Evolutionary conservation across 352 stramenopile genomes (phyloP).

Genomic region (Pythium aristosporum): DNA sequence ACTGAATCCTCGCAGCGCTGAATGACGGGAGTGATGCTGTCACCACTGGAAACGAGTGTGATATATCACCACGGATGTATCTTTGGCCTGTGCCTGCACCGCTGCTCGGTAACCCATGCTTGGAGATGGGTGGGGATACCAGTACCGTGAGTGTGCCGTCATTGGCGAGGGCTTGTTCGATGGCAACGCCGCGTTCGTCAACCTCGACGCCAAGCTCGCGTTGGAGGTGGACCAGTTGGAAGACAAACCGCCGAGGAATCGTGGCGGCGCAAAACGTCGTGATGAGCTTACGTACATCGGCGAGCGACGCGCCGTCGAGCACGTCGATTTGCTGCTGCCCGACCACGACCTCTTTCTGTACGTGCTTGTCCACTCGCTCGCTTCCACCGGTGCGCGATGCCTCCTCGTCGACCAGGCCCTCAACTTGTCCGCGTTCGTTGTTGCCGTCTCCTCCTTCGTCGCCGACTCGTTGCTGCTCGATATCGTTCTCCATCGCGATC

Average conservation of each 20-base stretch:
- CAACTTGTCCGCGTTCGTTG: background rate
- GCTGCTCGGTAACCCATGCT: background rate
- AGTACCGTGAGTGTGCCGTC: constrained; percentile 15
- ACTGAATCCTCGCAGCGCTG: constrained; percentile 5
- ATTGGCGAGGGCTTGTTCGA: constrained; percentile 19
- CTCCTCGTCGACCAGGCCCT: too few relatives aligned
- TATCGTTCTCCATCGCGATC: background rate
- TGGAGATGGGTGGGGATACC: background rate
- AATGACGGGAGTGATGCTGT: constrained; percentile 7
- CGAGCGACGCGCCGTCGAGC: constrained; percentile 27
- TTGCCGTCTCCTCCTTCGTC: constrained; percentile 12
- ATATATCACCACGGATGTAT: background rate
- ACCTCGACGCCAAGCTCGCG: background rate
- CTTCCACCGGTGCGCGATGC: too few relatives aligned
- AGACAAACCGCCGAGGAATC: constrained; percentile 28
- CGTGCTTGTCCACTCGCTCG: background rate
- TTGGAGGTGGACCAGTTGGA: constrained; percentile 10
- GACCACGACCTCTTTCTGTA: constrained; percentile 3
- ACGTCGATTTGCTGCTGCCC: constrained; percentile 25
- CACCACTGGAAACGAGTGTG: background rate
- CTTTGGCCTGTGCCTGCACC: background rate
- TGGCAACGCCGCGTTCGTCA: constrained; percentile 2
- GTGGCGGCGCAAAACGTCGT: constrained; percentile 23
- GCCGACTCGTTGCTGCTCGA: background rate
- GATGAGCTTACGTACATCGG: constrained; percentile 33